Evolutionary conservation across 768 basidiomycete species (phyloP).

Genomic region (Mycena venus): DNA sequence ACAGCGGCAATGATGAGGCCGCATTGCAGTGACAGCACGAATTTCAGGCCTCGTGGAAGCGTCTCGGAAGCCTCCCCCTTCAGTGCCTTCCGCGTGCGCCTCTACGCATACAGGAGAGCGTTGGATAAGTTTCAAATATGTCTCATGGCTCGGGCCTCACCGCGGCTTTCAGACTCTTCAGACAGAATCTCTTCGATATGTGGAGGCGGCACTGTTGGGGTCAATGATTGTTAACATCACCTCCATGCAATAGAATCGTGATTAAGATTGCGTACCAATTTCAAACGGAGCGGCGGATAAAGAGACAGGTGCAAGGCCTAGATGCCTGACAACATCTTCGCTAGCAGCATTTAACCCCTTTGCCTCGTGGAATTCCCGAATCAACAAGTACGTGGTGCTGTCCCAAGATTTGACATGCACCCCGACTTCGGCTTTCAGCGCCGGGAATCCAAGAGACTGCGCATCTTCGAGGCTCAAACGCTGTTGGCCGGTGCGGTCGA

Average conservation of each 20-base stretch:
- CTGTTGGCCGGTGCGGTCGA: not conserved
- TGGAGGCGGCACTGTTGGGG: not conserved
- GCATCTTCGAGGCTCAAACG: not conserved
- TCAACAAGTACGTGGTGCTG: not conserved
- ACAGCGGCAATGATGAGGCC: not conserved
- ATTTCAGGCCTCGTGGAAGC: not conserved
- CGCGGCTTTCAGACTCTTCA: not conserved
- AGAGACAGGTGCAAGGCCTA: not conserved
- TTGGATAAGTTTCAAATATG: not conserved
- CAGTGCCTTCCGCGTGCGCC: not conserved
- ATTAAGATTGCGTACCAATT: not conserved
- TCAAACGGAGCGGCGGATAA: not conserved
- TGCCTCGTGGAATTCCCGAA: not conserved
- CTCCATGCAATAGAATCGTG: too few species aligned
- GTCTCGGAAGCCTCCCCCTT: not conserved
- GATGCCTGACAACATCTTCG: not conserved
- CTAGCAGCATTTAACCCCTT: not conserved
- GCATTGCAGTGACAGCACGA: not conserved
- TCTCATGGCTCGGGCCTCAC: not conserved
- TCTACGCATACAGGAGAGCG: not conserved
- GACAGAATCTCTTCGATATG: not conserved
- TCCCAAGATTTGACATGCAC: not conserved
- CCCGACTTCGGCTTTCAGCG: not conserved
- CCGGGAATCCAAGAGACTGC: not conserved
- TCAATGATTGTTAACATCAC: too few species aligned